A percentile compares a stretch with the other conserved stretches of the same genome.
Conservation (phyloP, 768 basidiomycete genomes). For the Tulasnella sp. region DNA sequence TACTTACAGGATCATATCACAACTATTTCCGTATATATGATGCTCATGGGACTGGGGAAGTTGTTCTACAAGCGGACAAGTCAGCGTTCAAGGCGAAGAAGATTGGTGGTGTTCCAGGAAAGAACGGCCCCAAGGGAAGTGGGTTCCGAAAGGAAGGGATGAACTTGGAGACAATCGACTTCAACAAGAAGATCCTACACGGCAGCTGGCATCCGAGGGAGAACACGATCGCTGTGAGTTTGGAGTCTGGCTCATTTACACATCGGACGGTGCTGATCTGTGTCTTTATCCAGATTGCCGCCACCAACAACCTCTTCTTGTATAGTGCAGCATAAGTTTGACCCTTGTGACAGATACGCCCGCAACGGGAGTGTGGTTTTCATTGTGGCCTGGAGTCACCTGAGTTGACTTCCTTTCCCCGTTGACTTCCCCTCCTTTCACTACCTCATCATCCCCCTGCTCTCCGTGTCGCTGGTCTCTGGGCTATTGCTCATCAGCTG, state of each 20-base stretch:
- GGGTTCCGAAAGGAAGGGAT: slow-evolving; percentile 72
- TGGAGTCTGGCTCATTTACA: not conserved
- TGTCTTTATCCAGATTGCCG: slow-evolving; percentile 58
- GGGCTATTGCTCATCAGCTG: too few relatives aligned
- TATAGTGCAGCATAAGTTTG: slow-evolving; percentile 19
- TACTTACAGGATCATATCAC: slow-evolving; percentile 98
- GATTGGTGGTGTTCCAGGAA: slow-evolving; percentile 77
- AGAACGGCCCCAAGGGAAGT: slow-evolving; percentile 52
- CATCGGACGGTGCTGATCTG: slow-evolving; percentile 4
- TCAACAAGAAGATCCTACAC: slow-evolving; percentile 95
- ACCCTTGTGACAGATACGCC: too few relatives aligned
- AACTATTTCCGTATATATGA: slow-evolving; percentile 99
- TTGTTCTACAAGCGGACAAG: slow-evolving; percentile 96
- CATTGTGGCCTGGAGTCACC: too few relatives aligned
- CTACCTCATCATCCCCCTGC: too few relatives aligned
- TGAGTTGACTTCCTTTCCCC: too few relatives aligned
- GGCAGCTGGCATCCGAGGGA: slow-evolving; percentile 97
- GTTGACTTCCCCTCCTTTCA: too few relatives aligned
- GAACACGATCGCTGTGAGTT: slow-evolving; percentile 92
- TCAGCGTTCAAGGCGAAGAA: slow-evolving; percentile 99
- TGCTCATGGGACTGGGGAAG: slow-evolving; percentile 72
- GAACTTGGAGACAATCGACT: slow-evolving; percentile 77
- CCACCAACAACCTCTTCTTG: slow-evolving; percentile 90
- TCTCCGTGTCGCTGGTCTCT: too few relatives aligned
- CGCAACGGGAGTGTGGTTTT: too few relatives aligned